Percentiles rank a stretch among this genome's conserved stretches.
phyloP scores from a whole-genome alignment of 78 protist genomes.

The Cyanophora paradoxa region DNA sequence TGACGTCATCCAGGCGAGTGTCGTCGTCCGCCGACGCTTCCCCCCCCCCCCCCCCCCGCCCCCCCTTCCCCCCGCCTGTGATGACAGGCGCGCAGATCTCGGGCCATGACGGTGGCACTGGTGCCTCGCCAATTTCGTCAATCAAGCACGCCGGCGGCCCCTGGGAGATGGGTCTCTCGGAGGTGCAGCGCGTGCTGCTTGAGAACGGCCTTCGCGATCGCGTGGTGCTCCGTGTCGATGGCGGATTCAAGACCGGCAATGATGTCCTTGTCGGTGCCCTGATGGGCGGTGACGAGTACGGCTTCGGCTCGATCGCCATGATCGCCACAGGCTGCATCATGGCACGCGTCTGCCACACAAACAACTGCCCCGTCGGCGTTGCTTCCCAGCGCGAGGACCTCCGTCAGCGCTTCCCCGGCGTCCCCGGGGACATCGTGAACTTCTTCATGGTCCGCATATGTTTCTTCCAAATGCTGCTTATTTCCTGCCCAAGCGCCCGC shows the following conservation, averaged over 20 bases:
- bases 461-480: too few relatives aligned
- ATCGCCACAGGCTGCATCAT: slow-evolving; percentile 80
- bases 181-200: slow-evolving; percentile 74
- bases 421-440: slow-evolving; percentile 11
- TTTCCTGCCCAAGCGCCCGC: too few relatives aligned
- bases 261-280: slow-evolving; percentile 74
- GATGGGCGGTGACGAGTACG: slow-evolving; percentile 81
- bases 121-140: slow-evolving; percentile 77
- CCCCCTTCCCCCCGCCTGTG: too few relatives aligned
- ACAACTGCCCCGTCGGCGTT: slow-evolving; percentile 89
- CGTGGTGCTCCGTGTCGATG: slow-evolving; percentile 60
- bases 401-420: slow-evolving; percentile 68
- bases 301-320: slow-evolving; percentile 78
- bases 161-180: slow-evolving; percentile 86
- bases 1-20: slow-evolving; percentile 80
- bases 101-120: slow-evolving; percentile 89
- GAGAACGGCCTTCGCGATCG: slow-evolving; percentile 65
- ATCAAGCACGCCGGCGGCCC: slow-evolving; percentile 88
- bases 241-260: slow-evolving; percentile 68
- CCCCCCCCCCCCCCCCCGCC: too few relatives aligned
- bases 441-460: slow-evolving; percentile 2
- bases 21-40: too few relatives aligned
- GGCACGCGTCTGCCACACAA: slow-evolving; percentile 86
- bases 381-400: slow-evolving; percentile 82
- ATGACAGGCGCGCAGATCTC: too few relatives aligned